These are phyloP conservation scores for Entomortierella lignicola DNA, from an alignment of 192 early-diverging fungal genomes.

Conservation along the genomic window DNA sequence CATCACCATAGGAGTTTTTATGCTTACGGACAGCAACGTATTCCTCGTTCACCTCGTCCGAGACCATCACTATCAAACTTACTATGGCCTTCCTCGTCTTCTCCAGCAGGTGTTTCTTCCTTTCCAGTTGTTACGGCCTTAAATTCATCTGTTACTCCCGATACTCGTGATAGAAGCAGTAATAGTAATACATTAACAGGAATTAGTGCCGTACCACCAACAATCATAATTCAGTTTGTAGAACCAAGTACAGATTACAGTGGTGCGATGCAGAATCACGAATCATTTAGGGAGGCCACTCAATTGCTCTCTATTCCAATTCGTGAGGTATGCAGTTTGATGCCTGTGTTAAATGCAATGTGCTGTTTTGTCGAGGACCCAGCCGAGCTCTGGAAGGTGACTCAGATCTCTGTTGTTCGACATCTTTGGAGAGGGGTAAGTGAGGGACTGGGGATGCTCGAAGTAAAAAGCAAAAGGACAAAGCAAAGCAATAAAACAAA, in stretches of 20 bases:
- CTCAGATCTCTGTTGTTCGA: conserved; percentile 6
- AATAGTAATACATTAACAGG: neutral
- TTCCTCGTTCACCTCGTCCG: neutral
- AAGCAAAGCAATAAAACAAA: neutral
- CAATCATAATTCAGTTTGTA: conserved; percentile 2
- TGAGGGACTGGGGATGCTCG: neutral
- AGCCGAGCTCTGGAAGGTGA: neutral
- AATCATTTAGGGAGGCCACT: conserved; percentile 7
- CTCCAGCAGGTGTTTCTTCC: neutral
- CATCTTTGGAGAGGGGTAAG: conserved; percentile 31
- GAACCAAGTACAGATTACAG: conserved; percentile 2
- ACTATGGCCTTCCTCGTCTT: neutral
- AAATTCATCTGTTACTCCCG: neutral
- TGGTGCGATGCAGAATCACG: conserved; percentile 9
- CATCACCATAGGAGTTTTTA: conserved; percentile 18
- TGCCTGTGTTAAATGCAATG: conserved; percentile 19
- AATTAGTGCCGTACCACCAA: conserved; percentile 1
- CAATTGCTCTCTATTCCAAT: conserved; percentile 11
- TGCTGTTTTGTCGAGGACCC: conserved; percentile 19
- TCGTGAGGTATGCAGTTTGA: conserved; percentile 16
- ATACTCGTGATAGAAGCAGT: neutral
- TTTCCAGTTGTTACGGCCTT: neutral
- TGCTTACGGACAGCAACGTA: neutral
- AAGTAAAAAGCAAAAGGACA: neutral
- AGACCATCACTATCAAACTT: neutral